Evolutionary conservation across 2,329 filamentous ascomycete genomes (phyloP).

Genomic region (Ophiobolus disseminans): DNA sequence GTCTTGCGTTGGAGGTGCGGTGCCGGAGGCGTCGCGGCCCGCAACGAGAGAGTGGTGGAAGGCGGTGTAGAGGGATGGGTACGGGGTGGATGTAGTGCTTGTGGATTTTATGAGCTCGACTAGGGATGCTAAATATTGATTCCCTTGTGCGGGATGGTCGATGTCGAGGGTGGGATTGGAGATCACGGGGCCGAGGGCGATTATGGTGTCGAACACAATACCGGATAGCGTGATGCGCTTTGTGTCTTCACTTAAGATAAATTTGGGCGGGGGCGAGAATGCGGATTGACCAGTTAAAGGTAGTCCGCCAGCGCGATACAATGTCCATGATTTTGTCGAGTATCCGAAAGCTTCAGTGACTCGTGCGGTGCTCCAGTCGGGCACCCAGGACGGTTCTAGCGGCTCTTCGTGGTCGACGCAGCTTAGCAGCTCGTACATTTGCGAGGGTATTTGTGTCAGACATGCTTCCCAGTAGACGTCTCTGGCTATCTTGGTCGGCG

Average conservation of each 20-base stretch:
- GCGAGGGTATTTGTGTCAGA: conserved; percentile 11
- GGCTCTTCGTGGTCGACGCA: conserved; percentile 32
- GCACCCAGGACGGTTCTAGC: conserved; percentile 29
- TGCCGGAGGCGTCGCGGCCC: conserved; percentile 24
- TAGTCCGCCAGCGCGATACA: conserved; percentile 24
- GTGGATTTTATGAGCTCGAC: conserved; percentile 10
- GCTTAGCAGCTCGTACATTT: conserved; percentile 20
- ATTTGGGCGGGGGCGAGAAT: not conserved
- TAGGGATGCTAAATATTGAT: conserved; percentile 15
- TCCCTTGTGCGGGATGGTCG: conserved; percentile 7
- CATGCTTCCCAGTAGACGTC: conserved; percentile 30
- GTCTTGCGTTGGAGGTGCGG: conserved; percentile 15
- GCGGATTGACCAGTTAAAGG: not conserved
- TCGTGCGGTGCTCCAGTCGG: conserved; percentile 30
- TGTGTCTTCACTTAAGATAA: conserved; percentile 10
- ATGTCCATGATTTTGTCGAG: conserved; percentile 24
- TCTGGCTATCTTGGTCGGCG: conserved; percentile 9
- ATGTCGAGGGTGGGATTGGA: conserved; percentile 20
- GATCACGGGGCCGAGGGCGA: conserved; percentile 10
- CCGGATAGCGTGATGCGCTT: conserved; percentile 19
- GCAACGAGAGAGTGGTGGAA: conserved; percentile 31
- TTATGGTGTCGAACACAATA: conserved; percentile 24
- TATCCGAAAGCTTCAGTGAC: conserved; percentile 29
- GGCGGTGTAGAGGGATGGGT: conserved; percentile 24
- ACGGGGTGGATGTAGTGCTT: conserved; percentile 9